phyloP scores from a whole-genome alignment of 169 alveolate species.

The Cryptosporidium bovis region DNA sequence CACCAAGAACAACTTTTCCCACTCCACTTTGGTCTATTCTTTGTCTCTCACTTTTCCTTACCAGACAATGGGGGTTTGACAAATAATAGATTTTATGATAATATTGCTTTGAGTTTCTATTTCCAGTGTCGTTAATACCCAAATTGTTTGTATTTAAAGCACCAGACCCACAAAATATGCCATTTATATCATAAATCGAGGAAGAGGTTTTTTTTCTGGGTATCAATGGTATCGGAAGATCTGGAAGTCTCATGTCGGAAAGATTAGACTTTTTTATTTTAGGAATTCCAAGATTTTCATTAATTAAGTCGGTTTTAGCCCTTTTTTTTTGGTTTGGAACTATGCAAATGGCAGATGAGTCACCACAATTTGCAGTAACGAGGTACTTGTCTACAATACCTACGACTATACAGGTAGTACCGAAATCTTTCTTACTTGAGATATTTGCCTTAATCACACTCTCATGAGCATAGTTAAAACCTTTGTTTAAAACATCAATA shows the following conservation, averaged over 20 bases:
- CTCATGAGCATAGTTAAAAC: constrained; percentile 50
- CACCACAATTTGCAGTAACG: constrained; percentile 58
- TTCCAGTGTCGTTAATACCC: neutral
- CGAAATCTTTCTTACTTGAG: constrained; percentile 45
- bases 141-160: no score
- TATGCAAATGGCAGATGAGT: constrained; percentile 65
- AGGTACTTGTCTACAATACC: constrained; percentile 45
- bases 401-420: constrained; percentile 59
- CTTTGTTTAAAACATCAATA: constrained; percentile 22
- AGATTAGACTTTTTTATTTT: neutral
- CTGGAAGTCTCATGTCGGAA: constrained; percentile 11
- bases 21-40: constrained; percentile 69
- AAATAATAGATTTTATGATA: constrained; percentile 46
- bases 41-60: constrained; percentile 60
- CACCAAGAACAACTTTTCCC: constrained; percentile 54
- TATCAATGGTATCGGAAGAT: constrained; percentile 30
- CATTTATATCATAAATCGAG: no score
- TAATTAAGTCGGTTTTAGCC: neutral
- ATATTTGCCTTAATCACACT: constrained; percentile 49
- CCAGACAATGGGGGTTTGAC: constrained; percentile 47
- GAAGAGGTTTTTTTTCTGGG: no score
- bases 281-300: neutral
- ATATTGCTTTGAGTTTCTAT: neutral
- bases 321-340: neutral
- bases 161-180: no score